These are phyloP conservation scores for Lasiosphaeria ovina DNA, from an alignment of 495 filamentous ascomycete genomes.

Conservation along the genomic window DNA sequence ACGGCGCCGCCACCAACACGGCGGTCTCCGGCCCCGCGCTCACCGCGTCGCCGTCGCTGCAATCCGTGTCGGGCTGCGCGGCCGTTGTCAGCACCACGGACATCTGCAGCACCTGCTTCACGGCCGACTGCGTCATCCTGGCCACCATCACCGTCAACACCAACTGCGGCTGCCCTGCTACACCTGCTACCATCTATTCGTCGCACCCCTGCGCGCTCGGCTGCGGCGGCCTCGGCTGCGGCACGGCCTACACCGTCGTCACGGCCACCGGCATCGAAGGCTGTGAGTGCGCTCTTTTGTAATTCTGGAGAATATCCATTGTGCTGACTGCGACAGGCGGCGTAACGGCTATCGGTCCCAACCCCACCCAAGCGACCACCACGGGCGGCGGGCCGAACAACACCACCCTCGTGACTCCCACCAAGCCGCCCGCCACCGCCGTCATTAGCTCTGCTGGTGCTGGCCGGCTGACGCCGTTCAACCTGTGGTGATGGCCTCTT, in stretches of 20 bases:
- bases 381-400: too few relatives aligned
- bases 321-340: too few relatives aligned
- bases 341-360: too few relatives aligned
- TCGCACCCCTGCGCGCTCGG: conserved; percentile 23
- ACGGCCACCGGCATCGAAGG: conserved; percentile 5
- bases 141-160: conserved; percentile 27
- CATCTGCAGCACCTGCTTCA: conserved; percentile 29
- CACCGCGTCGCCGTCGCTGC: conserved; percentile 2
- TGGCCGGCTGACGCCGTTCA: too few relatives aligned
- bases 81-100: conserved; percentile 23
- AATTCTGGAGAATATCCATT: too few relatives aligned
- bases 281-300: neutral
- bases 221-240: conserved; percentile 22
- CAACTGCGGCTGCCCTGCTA: conserved; percentile 19
- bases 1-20: too few relatives aligned
- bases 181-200: conserved; percentile 20
- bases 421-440: too few relatives aligned
- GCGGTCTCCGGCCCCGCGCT: neutral
- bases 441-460: too few relatives aligned
- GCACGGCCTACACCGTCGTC: conserved; percentile 21
- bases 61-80: conserved; percentile 22
- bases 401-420: too few relatives aligned
- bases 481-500: too few relatives aligned
- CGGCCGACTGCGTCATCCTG: conserved; percentile 20
- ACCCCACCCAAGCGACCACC: too few relatives aligned